Percentiles rank a stretch among this genome's conserved stretches.
phyloP scores from a whole-genome alignment of 495 filamentous ascomycete species.

The Talaromyces nanjingensis region DNA sequence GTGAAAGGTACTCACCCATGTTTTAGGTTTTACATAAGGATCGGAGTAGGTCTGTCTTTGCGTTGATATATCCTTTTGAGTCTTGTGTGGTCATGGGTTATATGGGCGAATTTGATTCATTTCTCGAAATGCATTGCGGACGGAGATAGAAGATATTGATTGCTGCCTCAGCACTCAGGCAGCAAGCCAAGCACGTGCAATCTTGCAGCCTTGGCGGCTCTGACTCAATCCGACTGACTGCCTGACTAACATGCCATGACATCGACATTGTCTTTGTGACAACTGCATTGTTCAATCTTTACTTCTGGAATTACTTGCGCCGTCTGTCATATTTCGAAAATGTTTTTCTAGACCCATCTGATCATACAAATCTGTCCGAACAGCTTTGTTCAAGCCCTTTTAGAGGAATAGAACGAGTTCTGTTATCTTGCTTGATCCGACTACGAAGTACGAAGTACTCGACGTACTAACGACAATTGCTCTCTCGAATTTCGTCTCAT shows the following conservation, averaged over 20 bases:
- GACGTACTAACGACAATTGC: neutral
- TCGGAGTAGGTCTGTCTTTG: too few relatives aligned
- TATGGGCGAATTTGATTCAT: too few relatives aligned
- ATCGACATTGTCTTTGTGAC: neutral
- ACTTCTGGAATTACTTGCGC: neutral
- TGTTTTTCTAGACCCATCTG: neutral
- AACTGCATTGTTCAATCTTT: neutral
- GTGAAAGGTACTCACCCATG: too few relatives aligned
- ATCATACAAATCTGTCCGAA: neutral
- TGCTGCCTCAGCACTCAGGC: neutral
- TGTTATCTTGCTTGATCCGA: neutral
- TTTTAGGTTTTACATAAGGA: too few relatives aligned
- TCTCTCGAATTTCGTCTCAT: neutral
- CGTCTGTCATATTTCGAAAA: neutral
- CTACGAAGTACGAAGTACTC: neutral
- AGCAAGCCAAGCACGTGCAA: neutral
- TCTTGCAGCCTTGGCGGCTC: neutral
- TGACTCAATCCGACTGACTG: neutral
- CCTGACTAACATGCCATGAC: neutral
- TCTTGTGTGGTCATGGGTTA: too few relatives aligned
- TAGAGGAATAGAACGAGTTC: conserved; percentile 5
- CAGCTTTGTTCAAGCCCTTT: neutral
- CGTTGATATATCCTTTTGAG: too few relatives aligned
- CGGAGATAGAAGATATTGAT: neutral
- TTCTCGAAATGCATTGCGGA: too few relatives aligned